phyloP scores from a whole-genome alignment of 148 eudicot species.

The Persicaria maculosa region DNA sequence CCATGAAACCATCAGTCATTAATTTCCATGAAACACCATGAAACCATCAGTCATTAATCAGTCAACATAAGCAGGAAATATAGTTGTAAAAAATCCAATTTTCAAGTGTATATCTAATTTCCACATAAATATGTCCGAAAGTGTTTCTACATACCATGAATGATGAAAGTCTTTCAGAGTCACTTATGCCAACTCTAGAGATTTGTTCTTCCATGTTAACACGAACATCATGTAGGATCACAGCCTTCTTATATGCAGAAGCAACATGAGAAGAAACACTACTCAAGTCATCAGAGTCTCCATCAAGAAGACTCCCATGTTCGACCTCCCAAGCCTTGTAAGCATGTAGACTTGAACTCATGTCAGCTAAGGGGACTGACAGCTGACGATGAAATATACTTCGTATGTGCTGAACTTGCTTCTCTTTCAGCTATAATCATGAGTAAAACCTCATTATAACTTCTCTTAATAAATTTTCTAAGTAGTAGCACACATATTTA shows the following conservation, averaged over 20 bases:
- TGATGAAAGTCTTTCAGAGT: constrained; percentile 57
- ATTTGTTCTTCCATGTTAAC: constrained; percentile 60
- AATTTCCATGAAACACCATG: constrained; percentile 28
- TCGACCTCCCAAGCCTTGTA: constrained; percentile 88
- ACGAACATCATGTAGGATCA: constrained; percentile 67
- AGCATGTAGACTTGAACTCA: constrained; percentile 41
- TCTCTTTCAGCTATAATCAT: constrained; percentile 56
- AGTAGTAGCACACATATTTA: not conserved
- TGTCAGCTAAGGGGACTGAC: constrained; percentile 60
- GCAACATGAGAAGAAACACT: constrained; percentile 60
- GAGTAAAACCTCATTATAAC: not conserved
- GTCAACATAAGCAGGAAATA: not conserved
- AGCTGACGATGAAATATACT: constrained; percentile 73
- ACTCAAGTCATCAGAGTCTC: constrained; percentile 37
- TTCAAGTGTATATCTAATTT: not conserved
- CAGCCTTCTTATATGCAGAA: constrained; percentile 68
- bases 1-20: not conserved
- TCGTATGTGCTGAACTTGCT: constrained; percentile 78
- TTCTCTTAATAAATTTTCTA: not conserved
- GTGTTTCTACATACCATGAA: constrained; percentile 47
- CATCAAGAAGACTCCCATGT: constrained; percentile 49
- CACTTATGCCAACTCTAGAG: constrained; percentile 40
- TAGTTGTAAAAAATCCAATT: not conserved
- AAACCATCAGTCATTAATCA: constrained; percentile 1
- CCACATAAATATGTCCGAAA: not conserved